Evolutionary conservation across 2,329 filamentous ascomycete genomes (phyloP).

Genomic region (Diaporthe sp.): DNA sequence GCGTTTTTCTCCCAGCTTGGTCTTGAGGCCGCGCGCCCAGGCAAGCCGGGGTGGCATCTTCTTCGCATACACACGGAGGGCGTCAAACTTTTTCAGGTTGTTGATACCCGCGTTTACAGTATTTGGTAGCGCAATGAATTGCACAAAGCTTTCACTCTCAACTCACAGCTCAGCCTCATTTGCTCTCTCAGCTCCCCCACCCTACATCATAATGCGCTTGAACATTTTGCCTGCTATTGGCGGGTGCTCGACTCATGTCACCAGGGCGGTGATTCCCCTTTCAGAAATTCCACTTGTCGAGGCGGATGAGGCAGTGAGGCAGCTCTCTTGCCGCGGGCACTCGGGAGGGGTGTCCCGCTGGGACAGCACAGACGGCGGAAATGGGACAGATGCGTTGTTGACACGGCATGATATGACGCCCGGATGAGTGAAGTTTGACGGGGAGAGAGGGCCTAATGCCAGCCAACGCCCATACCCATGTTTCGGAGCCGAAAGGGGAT

Average conservation of each 20-base stretch:
- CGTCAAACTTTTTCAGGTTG: constrained; percentile 36
- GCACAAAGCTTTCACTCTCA: constrained; percentile 6
- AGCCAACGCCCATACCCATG: not conserved
- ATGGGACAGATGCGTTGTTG: not conserved
- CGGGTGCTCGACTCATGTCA: constrained; percentile 16
- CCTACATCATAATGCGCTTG: not conserved
- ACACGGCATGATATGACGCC: constrained; percentile 14
- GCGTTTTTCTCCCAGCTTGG: not conserved
- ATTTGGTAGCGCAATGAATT: constrained; percentile 30
- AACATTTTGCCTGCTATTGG: not conserved
- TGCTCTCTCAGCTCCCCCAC: too few relatives aligned
- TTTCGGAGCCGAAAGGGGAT: constrained; percentile 20
- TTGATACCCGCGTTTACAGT: constrained; percentile 38
- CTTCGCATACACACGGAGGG: constrained; percentile 36
- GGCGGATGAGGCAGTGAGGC: not conserved
- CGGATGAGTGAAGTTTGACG: constrained; percentile 3
- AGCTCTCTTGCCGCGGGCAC: constrained; percentile 1
- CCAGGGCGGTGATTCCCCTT: constrained; percentile 13
- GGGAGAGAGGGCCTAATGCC: not conserved
- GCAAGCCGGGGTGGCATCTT: constrained; percentile 14
- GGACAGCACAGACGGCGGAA: constrained; percentile 11
- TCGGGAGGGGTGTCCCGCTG: not conserved
- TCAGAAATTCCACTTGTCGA: not conserved
- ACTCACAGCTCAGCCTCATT: not conserved
- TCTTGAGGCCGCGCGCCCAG: not conserved